Percentiles rank a stretch among this genome's conserved stretches.
These are phyloP conservation scores for Aspergillus campestris DNA, from an alignment of 495 filamentous ascomycete species.

Conservation along the genomic window DNA sequence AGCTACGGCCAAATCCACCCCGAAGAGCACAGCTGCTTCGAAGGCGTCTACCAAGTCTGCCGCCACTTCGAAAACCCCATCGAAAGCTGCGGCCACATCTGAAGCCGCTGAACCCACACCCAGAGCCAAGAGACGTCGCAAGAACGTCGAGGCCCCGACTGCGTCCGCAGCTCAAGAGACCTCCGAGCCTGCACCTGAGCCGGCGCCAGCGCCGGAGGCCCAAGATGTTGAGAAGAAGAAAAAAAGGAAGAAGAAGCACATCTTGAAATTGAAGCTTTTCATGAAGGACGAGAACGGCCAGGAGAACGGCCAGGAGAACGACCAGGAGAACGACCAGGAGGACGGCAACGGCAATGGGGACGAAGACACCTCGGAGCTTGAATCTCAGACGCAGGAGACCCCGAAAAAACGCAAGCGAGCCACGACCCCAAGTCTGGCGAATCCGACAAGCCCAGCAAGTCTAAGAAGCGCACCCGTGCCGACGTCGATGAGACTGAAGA, in stretches of 20 bases:
- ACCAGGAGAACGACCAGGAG: no score
- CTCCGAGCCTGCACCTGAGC: neutral
- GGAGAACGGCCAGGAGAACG: no score
- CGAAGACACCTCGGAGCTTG: no score
- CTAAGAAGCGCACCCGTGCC: slow-evolving; percentile 13
- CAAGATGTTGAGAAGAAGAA: neutral
- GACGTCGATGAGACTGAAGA: slow-evolving; percentile 2
- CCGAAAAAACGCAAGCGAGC: neutral
- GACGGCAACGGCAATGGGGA: no score
- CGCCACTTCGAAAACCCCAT: no score
- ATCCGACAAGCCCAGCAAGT: neutral
- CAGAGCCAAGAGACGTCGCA: slow-evolving; percentile 9
- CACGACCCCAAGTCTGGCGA: no score
- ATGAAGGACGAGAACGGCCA: no score
- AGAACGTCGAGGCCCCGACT: neutral
- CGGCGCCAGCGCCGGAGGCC: neutral
- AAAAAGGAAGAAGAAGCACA: no score
- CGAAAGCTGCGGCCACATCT: neutral
- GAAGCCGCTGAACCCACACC: neutral
- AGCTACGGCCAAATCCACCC: neutral
- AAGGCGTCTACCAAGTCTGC: neutral
- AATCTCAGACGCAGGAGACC: no score
- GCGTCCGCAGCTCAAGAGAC: neutral
- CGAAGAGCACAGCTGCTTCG: neutral
- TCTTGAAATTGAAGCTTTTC: neutral